These are phyloP conservation scores for Beta vulgaris DNA, from an alignment of 148 eudicot genomes.

Conservation along the genomic window DNA sequence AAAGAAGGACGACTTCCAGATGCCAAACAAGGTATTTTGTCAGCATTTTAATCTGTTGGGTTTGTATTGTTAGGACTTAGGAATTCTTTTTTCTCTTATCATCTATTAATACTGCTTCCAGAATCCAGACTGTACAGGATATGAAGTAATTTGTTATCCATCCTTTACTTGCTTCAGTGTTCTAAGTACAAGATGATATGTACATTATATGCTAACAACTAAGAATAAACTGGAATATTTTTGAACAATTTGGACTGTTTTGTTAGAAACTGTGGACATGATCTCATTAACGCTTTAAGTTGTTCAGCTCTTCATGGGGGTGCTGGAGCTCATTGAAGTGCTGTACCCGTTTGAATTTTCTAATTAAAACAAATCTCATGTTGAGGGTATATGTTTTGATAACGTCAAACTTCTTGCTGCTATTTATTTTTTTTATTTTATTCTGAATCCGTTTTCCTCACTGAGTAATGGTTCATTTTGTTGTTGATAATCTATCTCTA, in stretches of 20 bases:
- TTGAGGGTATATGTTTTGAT: not conserved
- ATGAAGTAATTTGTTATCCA: not conserved
- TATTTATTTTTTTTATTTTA: not conserved
- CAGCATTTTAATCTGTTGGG: not conserved
- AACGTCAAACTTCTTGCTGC: not conserved
- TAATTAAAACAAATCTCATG: not conserved
- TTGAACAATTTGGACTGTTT: not conserved
- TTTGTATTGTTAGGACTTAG: constrained; percentile 5
- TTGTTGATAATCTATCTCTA: not conserved
- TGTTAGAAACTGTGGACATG: not conserved
- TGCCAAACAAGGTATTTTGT: constrained; percentile 69
- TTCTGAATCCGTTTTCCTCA: not conserved
- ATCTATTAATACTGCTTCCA: not conserved
- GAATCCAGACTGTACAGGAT: constrained; percentile 1
- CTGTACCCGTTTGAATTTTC: not conserved
- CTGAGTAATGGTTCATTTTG: not conserved
- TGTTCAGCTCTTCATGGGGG: not conserved
- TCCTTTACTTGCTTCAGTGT: not conserved
- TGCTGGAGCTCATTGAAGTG: not conserved
- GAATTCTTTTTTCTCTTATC: not conserved
- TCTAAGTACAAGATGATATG: not conserved
- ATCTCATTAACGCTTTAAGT: not conserved
- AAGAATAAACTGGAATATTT: not conserved
- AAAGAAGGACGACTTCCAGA: constrained; percentile 92
- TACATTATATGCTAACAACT: not conserved